Conservation (phyloP, 2,329 filamentous ascomycete genomes). For the Fusarium sambucinum region DNA sequence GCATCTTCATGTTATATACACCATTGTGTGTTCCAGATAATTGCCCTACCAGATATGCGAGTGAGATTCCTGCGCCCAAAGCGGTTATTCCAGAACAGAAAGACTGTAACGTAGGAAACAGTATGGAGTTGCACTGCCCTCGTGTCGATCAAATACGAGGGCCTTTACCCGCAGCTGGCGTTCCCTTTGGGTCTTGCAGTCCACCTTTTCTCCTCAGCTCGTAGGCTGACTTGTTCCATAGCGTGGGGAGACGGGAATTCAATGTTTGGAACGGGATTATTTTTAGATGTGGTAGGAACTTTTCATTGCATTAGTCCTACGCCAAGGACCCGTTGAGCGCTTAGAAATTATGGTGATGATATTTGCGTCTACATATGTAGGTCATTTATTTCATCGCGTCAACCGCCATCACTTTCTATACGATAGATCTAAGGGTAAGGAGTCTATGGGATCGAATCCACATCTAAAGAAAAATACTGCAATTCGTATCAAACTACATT, state of each 20-base stretch:
- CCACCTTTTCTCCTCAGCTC: conserved; percentile 18
- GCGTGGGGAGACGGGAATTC: conserved; percentile 28
- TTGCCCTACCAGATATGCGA: conserved; percentile 7
- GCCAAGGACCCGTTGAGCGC: background rate
- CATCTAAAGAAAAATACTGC: background rate
- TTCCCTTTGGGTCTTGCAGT: conserved; percentile 25
- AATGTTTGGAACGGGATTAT: conserved; percentile 10
- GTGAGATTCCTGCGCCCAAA: conserved; percentile 9
- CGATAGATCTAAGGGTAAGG: background rate
- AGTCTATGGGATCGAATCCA: background rate
- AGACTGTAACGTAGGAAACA: conserved; percentile 24
- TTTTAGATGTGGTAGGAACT: conserved; percentile 19
- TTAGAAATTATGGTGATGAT: conserved; percentile 6
- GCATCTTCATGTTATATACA: conserved; percentile 25
- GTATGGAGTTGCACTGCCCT: conserved; percentile 34
- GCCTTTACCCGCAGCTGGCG: conserved; percentile 35
- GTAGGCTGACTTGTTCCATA: conserved; percentile 21
- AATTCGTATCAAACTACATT: conserved; percentile 3
- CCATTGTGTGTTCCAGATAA: conserved; percentile 1
- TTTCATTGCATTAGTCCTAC: background rate
- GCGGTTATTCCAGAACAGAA: conserved; percentile 23
- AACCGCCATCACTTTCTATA: background rate
- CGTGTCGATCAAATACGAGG: conserved; percentile 41
- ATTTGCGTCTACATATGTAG: background rate
- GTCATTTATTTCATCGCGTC: conserved; percentile 7